These are phyloP conservation scores for Monosporascus sp. DNA, from an alignment of 2,329 filamentous ascomycete species.

Conservation along the genomic window DNA sequence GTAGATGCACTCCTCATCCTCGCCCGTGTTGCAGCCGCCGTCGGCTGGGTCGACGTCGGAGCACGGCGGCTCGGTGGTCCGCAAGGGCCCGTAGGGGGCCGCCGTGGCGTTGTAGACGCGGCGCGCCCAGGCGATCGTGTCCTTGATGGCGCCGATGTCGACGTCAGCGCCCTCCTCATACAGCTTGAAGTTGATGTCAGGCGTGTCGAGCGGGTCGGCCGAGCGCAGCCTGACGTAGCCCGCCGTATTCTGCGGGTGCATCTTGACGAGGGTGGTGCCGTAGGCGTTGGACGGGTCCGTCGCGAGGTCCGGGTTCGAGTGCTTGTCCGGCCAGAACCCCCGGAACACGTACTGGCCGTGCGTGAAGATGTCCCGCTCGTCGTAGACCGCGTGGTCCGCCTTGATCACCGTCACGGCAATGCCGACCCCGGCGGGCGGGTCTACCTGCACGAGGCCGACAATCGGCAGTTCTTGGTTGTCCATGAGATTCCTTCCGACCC, in stretches of 20 bases:
- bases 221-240: constrained; percentile 56
- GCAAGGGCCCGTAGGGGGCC: constrained; percentile 1
- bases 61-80: constrained; percentile 9
- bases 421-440: neutral
- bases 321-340: constrained; percentile 16
- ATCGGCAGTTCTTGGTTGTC: constrained; percentile 35
- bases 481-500: constrained; percentile 43
- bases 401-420: neutral
- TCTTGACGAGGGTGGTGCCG: constrained; percentile 30
- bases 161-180: constrained; percentile 41
- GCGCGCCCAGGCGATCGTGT: constrained; percentile 33
- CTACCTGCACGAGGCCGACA: constrained; percentile 8
- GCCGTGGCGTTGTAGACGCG: constrained; percentile 3
- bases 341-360: constrained; percentile 10
- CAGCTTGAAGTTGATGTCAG: constrained; percentile 55
- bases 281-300: constrained; percentile 22
- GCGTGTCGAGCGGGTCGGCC: constrained; percentile 56
- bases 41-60: constrained; percentile 1
- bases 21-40: neutral
- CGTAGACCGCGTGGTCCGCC: constrained; percentile 3
- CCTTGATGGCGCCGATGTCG: constrained; percentile 38
- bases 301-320: constrained; percentile 16
- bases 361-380: constrained; percentile 14
- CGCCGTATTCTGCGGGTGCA: constrained; percentile 43
- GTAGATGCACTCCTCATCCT: constrained; percentile 26